Evolutionary conservation across 2,329 filamentous ascomycete species (phyloP), one percentile per base, ranked within the genome.

Genomic region (Aureobasidium sp.): DNA sequence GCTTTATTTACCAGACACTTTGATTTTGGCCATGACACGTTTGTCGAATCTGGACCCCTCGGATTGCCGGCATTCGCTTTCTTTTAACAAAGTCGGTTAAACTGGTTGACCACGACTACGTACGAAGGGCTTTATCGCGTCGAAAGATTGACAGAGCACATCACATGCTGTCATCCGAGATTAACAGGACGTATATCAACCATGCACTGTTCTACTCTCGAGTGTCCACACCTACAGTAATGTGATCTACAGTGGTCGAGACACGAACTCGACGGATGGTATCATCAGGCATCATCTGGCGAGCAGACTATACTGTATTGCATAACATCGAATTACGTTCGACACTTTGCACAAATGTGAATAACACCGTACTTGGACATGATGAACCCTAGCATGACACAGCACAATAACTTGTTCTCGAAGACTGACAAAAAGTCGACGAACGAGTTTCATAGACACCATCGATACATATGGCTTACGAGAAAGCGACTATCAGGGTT

Each of bases 71-170:
- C 43, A 38, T 49, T 49, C 31, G 42, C 42, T 47, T 31, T 49
- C 27, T 49, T 58, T 58, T 43, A 31, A 58, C 55, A 47, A 58
- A 33, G 43, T 17, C 17, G 55, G 55, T 49, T 49, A 38, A 58
- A 58, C 55, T 17, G 55, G 29, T 58, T 47, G 42, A 57, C 54
- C 33, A 58, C 29, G 43, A 10, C 8, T 58, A 58, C 55, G 55
- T 47, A 40, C 54, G 35, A 38, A 58, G 15, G 5, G 4, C 31
- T 40, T 49, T 19, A 38, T 58, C 43, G 31, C 40, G 40, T 57
- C 27, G 46, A 31, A 43, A 37, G 8, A 57, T 57, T 46, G 29
- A 46, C 29, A 45, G 40, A 57, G 29, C 40, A 57, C 40, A 45
- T 25, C 40, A 17, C 40, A 35, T 37, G 53, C 27, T 29, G 15